Conservation (phyloP, 2,329 filamentous ascomycete species). For the Fusarium illudens region DNA sequence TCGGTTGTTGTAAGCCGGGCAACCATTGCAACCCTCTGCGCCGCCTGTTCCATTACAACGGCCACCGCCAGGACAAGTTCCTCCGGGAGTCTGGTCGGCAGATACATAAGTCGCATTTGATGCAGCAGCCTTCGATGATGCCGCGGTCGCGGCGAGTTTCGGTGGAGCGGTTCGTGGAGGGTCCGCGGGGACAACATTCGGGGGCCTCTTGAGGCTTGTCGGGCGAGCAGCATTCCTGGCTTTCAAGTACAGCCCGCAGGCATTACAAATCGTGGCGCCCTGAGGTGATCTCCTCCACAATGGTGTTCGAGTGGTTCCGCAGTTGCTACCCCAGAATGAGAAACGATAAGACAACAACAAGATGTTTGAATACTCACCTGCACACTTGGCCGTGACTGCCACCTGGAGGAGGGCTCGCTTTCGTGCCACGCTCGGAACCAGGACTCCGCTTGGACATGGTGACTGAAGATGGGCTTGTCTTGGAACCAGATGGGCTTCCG, state of each 20-base stretch:
- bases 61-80: constrained; percentile 95
- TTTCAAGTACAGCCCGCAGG: constrained; percentile 93
- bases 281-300: constrained; percentile 93
- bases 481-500: constrained; percentile 41
- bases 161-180: constrained; percentile 53
- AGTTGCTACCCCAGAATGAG: constrained; percentile 72
- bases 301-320: constrained; percentile 90
- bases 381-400: constrained; percentile 65
- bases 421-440: constrained; percentile 34
- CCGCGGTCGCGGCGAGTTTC: constrained; percentile 49
- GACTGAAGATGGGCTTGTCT: constrained; percentile 39
- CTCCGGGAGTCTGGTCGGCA: constrained; percentile 76
- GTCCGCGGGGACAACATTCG: constrained; percentile 57
- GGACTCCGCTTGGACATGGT: constrained; percentile 45
- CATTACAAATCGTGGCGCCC: constrained; percentile 96
- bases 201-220: constrained; percentile 85
- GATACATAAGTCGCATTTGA: constrained; percentile 74
- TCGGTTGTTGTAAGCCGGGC: constrained; percentile 96
- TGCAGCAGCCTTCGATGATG: constrained; percentile 51
- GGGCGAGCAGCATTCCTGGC: constrained; percentile 91
- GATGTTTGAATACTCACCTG: constrained; percentile 62
- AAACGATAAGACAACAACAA: not conserved
- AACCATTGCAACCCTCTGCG: constrained; percentile 93
- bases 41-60: constrained; percentile 96
- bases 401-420: constrained; percentile 31